These are phyloP conservation scores for Aspergillus carlsbadensis DNA, from an alignment of 495 filamentous ascomycete species.

Conservation along the genomic window DNA sequence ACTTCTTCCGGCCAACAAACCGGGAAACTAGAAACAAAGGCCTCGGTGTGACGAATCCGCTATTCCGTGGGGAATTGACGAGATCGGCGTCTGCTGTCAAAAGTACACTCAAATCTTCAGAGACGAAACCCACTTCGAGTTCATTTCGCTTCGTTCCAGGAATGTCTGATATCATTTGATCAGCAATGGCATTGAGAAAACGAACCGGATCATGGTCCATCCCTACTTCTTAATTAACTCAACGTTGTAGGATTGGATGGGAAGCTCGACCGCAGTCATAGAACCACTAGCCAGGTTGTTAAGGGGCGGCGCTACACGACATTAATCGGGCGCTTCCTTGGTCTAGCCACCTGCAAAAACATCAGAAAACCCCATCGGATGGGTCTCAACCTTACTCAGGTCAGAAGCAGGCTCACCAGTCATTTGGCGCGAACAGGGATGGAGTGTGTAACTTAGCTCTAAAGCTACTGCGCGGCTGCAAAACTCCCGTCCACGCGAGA, in stretches of 20 bases:
- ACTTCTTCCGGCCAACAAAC: not conserved
- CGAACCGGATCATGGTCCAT: slow-evolving; percentile 14
- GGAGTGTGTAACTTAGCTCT: slow-evolving; percentile 14
- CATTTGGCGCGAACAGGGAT: slow-evolving; percentile 16
- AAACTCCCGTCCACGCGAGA: slow-evolving; percentile 15
- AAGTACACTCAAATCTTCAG: not conserved
- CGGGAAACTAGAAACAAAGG: no score
- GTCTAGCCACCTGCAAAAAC: slow-evolving; percentile 4
- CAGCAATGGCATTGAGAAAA: slow-evolving; percentile 6
- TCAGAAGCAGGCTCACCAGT: not conserved
- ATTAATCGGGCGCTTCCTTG: not conserved
- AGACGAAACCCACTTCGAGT: no score
- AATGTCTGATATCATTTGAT: slow-evolving; percentile 17
- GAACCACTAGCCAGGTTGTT: slow-evolving; percentile 7
- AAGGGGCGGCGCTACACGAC: not conserved
- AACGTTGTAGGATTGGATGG: not conserved
- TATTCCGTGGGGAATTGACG: not conserved
- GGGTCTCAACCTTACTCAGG: not conserved
- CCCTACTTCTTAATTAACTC: slow-evolving; percentile 11
- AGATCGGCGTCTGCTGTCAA: not conserved
- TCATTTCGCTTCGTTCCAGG: not conserved
- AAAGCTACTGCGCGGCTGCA: slow-evolving; percentile 17
- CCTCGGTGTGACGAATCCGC: not conserved
- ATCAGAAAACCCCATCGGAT: not conserved
- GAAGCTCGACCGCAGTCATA: not conserved